Evolutionary conservation across 768 basidiomycete genomes (phyloP).

Genomic region (Serendipita sp.): DNA sequence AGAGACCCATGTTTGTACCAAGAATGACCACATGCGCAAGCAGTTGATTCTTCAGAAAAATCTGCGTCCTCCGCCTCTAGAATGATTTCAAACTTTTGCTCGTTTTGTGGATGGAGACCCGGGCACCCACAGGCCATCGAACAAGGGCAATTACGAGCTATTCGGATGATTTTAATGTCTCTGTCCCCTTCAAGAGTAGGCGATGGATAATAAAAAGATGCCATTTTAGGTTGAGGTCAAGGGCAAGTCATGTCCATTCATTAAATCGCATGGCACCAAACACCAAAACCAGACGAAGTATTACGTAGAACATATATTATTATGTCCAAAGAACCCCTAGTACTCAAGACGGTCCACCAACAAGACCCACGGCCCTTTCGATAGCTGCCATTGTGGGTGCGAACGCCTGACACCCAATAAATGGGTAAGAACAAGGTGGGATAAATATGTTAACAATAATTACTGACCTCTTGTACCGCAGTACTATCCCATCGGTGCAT

Average conservation of each 20-base stretch:
- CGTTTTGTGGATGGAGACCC: neutral
- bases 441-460: neutral
- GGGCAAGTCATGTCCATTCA: neutral
- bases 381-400: conserved; percentile 58
- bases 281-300: neutral
- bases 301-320: neutral
- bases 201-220: neutral
- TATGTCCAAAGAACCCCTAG: neutral
- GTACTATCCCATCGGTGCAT: conserved; percentile 43
- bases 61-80: conserved; percentile 2
- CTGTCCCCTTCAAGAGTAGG: neutral
- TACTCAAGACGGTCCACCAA: neutral
- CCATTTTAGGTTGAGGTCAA: neutral
- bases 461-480: conserved; percentile 48
- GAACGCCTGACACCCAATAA: conserved; percentile 38
- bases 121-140: neutral
- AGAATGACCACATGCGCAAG: neutral
- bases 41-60: neutral
- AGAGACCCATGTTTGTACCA: conserved; percentile 1
- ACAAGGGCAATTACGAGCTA: neutral
- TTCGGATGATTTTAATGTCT: conserved; percentile 1
- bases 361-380: conserved; percentile 49
- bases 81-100: neutral
- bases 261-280: neutral
- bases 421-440: neutral